Conservation (phyloP, 2,329 filamentous ascomycete species). For the Pseudonectria foliicola region DNA sequence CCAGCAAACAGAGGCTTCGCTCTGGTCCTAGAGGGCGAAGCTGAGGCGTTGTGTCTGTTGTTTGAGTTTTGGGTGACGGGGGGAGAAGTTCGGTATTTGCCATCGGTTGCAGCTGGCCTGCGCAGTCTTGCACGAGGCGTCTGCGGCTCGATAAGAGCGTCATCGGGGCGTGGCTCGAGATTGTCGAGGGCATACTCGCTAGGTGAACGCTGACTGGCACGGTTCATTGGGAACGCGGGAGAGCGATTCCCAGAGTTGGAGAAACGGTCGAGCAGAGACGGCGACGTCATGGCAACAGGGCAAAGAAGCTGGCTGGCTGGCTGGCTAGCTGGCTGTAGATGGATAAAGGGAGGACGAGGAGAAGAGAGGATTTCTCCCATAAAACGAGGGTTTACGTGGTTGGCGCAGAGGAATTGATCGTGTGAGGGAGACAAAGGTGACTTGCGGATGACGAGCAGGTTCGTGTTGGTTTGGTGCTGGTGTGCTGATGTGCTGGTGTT, state of each 20-base stretch:
- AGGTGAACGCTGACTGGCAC: slow-evolving; percentile 16
- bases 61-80: slow-evolving; percentile 13
- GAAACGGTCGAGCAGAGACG: slow-evolving; percentile 22
- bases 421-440: not conserved
- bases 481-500: no score
- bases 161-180: slow-evolving; percentile 30
- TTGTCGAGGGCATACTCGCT: slow-evolving; percentile 33
- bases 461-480: no score
- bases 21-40: slow-evolving; percentile 26
- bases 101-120: slow-evolving; percentile 7
- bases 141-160: slow-evolving; percentile 16
- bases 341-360: not conserved
- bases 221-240: slow-evolving; percentile 22
- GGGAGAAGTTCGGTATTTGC: slow-evolving; percentile 8
- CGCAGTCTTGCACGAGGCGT: slow-evolving; percentile 15
- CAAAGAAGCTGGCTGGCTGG: no score
- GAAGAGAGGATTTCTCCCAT: no score
- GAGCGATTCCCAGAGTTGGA: slow-evolving; percentile 16
- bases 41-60: slow-evolving; percentile 21
- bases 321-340: no score
- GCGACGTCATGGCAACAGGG: slow-evolving; percentile 20
- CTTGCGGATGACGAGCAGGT: not conserved
- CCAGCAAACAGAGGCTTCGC: slow-evolving; percentile 36
- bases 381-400: no score
- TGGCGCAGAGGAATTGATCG: no score